Conservation (phyloP, 805 yeast genomes). For the Sugiyamaella americana region DNA sequence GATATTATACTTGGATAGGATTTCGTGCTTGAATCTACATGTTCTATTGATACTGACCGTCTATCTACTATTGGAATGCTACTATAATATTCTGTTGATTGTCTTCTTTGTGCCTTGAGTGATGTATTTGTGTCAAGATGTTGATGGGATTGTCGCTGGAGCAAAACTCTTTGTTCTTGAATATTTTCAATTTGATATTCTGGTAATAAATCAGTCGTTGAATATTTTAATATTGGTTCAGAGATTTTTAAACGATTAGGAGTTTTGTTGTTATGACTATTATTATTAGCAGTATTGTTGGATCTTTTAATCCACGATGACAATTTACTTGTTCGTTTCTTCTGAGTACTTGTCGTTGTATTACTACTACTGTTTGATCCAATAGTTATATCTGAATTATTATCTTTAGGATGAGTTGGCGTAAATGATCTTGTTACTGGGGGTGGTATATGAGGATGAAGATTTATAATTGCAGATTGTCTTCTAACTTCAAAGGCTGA, state of each 20-base stretch:
- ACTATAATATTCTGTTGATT: not conserved
- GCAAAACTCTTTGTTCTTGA: not conserved
- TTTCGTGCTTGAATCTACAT: not conserved
- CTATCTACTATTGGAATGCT: not conserved
- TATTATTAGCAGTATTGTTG: slow-evolving; percentile 2
- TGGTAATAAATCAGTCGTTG: slow-evolving; percentile 21
- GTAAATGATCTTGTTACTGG: not conserved
- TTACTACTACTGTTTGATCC: not conserved
- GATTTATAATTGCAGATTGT: not conserved
- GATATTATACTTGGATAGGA: not conserved
- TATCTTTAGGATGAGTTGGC: too few species aligned
- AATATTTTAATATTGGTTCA: slow-evolving; percentile 22
- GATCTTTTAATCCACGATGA: slow-evolving; percentile 10
- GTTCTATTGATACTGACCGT: not conserved
- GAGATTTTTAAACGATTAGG: slow-evolving; percentile 17
- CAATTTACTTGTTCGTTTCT: slow-evolving; percentile 2
- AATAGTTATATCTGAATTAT: not conserved
- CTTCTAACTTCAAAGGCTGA: not conserved
- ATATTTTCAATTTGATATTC: slow-evolving; percentile 5
- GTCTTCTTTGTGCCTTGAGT: slow-evolving; percentile 2
- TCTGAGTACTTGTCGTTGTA: not conserved
- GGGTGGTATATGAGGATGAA: not conserved
- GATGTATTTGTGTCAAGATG: not conserved
- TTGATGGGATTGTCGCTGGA: slow-evolving; percentile 1
- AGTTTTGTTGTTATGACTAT: too few species aligned